Percentiles rank a stretch among this genome's conserved stretches.
Evolutionary conservation across 768 basidiomycete species (phyloP).

Genomic region (Tricholoma sp.): DNA sequence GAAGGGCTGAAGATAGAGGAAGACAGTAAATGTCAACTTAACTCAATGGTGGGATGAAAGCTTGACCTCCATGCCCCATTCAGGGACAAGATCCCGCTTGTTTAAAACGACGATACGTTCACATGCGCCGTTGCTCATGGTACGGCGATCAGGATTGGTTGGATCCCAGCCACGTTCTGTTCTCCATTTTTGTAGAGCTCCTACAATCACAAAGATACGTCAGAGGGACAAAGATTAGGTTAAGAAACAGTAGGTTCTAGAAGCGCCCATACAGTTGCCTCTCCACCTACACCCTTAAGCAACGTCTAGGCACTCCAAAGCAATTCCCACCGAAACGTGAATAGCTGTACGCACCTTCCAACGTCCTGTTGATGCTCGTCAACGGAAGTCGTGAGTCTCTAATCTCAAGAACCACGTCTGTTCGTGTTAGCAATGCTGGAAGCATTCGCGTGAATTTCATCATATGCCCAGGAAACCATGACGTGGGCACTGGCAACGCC

Average conservation of each 20-base stretch:
- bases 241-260: background rate
- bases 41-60: constrained; percentile 3
- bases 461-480: constrained; percentile 98
- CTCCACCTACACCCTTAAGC: background rate
- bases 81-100: constrained; percentile 87
- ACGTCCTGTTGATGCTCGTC: constrained; percentile 86
- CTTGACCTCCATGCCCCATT: constrained; percentile 82
- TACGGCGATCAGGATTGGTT: constrained; percentile 33
- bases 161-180: constrained; percentile 58
- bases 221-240: background rate
- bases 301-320: constrained; percentile 3
- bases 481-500: constrained; percentile 63
- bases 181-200: constrained; percentile 64
- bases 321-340: constrained; percentile 21
- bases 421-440: constrained; percentile 70
- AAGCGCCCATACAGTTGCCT: background rate
- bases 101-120: constrained; percentile 90
- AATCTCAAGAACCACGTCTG: constrained; percentile 91
- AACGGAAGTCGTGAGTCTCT: constrained; percentile 90
- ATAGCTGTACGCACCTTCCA: constrained; percentile 63
- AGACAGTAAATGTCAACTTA: constrained; percentile 8
- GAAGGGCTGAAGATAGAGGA: constrained; percentile 51
- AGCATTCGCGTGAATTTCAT: constrained; percentile 76
- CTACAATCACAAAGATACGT: constrained; percentile 29
- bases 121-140: constrained; percentile 44